phyloP scores from a whole-genome alignment of 83 land plant species.

The Diphasiastrum complanatum region DNA sequence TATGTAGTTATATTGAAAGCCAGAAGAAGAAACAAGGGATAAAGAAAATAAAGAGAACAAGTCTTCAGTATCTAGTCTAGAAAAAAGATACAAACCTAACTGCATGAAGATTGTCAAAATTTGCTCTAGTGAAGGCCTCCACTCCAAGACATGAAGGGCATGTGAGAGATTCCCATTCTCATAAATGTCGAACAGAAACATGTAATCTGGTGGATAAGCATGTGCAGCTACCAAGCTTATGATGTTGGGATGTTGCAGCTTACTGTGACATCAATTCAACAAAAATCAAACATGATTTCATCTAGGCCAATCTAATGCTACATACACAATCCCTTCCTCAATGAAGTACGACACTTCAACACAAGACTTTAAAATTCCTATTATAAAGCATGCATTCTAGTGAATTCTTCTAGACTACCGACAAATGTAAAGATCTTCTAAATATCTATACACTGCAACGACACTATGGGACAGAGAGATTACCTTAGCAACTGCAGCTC shows the following conservation, averaged over 20 bases:
- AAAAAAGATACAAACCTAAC: slow-evolving; percentile 45
- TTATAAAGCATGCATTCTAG: too few species aligned
- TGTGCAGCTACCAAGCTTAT: slow-evolving; percentile 70
- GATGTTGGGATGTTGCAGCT: slow-evolving; percentile 70
- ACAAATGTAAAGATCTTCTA: too few species aligned
- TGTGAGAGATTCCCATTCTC: slow-evolving; percentile 59
- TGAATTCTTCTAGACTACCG: too few species aligned
- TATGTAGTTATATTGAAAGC: too few species aligned
- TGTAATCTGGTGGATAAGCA: slow-evolving; percentile 88
- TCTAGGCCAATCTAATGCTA: too few species aligned
- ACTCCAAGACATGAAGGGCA: slow-evolving; percentile 68
- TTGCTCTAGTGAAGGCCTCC: slow-evolving; percentile 50
- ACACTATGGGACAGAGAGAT: too few species aligned
- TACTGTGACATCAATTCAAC: slow-evolving; percentile 30
- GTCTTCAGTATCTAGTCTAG: background rate
- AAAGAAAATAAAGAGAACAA: background rate
- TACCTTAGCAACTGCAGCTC: slow-evolving; percentile 83
- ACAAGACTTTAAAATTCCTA: too few species aligned
- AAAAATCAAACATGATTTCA: background rate
- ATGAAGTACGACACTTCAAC: too few species aligned
- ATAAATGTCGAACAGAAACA: slow-evolving; percentile 67
- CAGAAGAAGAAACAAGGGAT: slow-evolving; percentile 1
- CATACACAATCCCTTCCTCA: too few species aligned
- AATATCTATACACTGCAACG: too few species aligned
- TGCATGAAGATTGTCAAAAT: slow-evolving; percentile 40